phyloP scores from a whole-genome alignment of 768 basidiomycete species.

The Lentinus tigrinus region DNA sequence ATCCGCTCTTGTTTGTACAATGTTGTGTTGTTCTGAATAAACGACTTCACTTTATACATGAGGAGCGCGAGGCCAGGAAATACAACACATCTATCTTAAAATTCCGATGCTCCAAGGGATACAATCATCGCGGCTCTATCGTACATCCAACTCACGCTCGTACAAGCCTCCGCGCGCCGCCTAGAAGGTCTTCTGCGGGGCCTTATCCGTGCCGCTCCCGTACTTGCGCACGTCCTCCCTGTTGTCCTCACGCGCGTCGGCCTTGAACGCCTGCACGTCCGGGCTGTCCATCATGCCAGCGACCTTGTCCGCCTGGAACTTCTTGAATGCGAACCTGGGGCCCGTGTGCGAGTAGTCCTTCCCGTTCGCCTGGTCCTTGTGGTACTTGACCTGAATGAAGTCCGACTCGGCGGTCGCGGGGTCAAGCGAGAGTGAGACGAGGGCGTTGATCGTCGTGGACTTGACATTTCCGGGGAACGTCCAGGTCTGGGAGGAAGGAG shows the following conservation, averaged over 20 bases:
- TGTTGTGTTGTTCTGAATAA: too few relatives aligned
- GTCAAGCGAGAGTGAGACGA: constrained; percentile 39
- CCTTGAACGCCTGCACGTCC: constrained; percentile 24
- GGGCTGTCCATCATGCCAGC: constrained; percentile 24
- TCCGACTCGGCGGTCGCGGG: constrained; percentile 40
- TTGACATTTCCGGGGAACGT: constrained; percentile 39
- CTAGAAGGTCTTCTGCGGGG: constrained; percentile 16
- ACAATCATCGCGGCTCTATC: not conserved
- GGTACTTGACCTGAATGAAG: constrained; percentile 36
- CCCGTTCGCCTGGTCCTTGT: constrained; percentile 42
- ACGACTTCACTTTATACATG: too few relatives aligned
- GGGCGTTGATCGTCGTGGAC: constrained; percentile 40
- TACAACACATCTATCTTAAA: too few relatives aligned
- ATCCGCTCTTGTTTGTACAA: not conserved
- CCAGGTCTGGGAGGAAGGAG: constrained; percentile 32
- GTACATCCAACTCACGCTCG: not conserved
- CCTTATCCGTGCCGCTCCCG: constrained; percentile 18
- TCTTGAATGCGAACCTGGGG: constrained; percentile 41
- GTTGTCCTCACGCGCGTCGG: constrained; percentile 19
- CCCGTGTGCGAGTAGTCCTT: constrained; percentile 44
- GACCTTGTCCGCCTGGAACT: constrained; percentile 34
- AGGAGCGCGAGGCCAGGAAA: too few relatives aligned
- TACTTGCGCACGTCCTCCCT: constrained; percentile 21
- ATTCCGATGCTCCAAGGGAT: too few relatives aligned
- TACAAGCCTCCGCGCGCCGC: not conserved